These are phyloP conservation scores for Ogataea ramenticola DNA, from an alignment of 805 yeast species.

Conservation along the genomic window DNA sequence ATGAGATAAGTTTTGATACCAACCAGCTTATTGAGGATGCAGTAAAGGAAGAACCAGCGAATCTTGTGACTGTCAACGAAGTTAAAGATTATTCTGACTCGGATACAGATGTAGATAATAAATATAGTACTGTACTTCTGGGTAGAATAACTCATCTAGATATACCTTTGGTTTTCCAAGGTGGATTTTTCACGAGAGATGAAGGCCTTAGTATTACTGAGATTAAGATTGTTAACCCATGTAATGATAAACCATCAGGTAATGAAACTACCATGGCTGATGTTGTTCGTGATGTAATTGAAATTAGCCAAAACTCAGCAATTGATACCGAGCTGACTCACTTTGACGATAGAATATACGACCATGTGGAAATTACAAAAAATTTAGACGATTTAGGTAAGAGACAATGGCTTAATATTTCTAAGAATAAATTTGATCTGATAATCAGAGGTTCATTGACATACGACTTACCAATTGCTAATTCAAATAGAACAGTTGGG, in stretches of 20 bases:
- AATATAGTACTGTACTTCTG: constrained; percentile 51
- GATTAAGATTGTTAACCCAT: constrained; percentile 68
- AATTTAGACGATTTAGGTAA: constrained; percentile 11
- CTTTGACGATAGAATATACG: too few species aligned
- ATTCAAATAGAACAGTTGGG: constrained; percentile 46
- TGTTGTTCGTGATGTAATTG: too few species aligned
- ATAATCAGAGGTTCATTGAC: constrained; percentile 76
- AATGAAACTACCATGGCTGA: neutral
- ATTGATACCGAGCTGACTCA: too few species aligned
- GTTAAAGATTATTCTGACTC: too few species aligned
- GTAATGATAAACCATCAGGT: constrained; percentile 27
- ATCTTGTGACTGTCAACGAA: too few species aligned
- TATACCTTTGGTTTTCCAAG: constrained; percentile 65
- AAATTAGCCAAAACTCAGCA: too few species aligned
- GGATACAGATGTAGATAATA: neutral
- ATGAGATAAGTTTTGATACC: too few species aligned
- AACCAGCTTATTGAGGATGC: too few species aligned
- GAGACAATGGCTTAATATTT: constrained; percentile 66
- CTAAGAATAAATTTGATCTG: constrained; percentile 77
- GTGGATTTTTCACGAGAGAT: constrained; percentile 67
- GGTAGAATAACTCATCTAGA: constrained; percentile 66
- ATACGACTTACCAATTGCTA: constrained; percentile 64
- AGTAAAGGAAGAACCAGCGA: too few species aligned
- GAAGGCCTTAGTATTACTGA: constrained; percentile 56
- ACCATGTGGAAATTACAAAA: too few species aligned